phyloP scores from a whole-genome alignment of 805 yeast genomes.

The Torulaspora gathmanii region DNA sequence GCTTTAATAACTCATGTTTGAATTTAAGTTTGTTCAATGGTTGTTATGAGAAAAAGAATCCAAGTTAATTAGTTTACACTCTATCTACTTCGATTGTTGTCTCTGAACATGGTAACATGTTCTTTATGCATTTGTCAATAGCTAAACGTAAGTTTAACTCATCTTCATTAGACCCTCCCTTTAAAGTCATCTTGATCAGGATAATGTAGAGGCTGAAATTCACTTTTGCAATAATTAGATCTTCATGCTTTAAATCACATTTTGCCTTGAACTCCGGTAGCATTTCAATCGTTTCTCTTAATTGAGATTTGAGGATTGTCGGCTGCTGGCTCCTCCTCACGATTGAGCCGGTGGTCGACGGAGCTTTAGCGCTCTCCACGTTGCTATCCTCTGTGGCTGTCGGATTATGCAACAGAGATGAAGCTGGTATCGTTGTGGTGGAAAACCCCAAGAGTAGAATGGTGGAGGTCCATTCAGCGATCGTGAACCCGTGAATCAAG shows the following conservation, averaged over 20 bases:
- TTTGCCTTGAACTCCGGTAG: slow-evolving; percentile 50
- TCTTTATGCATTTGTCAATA: slow-evolving; percentile 28
- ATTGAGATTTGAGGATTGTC: slow-evolving; percentile 33
- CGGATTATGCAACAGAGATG: slow-evolving; percentile 19
- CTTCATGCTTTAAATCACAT: slow-evolving; percentile 42
- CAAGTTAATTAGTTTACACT: slow-evolving; percentile 19
- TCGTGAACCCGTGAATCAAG: slow-evolving; percentile 31
- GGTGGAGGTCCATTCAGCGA: slow-evolving; percentile 36
- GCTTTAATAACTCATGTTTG: slow-evolving; percentile 30
- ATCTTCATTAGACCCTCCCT: slow-evolving; percentile 69
- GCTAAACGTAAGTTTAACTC: slow-evolving; percentile 48
- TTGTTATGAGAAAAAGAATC: slow-evolving; percentile 29
- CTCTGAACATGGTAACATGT: slow-evolving; percentile 24
- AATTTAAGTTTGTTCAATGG: slow-evolving; percentile 32
- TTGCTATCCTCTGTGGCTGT: slow-evolving; percentile 3
- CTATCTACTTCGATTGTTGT: slow-evolving; percentile 35
- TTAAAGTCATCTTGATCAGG: slow-evolving; percentile 51
- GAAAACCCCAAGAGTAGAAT: slow-evolving; percentile 35
- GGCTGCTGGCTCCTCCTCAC: slow-evolving; percentile 15
- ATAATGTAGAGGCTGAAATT: slow-evolving; percentile 58
- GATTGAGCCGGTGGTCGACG: not conserved
- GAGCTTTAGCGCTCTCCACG: not conserved
- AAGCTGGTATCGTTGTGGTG: slow-evolving; percentile 26
- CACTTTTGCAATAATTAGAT: slow-evolving; percentile 53
- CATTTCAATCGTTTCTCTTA: slow-evolving; percentile 43